Evolutionary conservation across 2,329 filamentous ascomycete genomes (phyloP).

Genomic region (Nakataea oryzae): DNA sequence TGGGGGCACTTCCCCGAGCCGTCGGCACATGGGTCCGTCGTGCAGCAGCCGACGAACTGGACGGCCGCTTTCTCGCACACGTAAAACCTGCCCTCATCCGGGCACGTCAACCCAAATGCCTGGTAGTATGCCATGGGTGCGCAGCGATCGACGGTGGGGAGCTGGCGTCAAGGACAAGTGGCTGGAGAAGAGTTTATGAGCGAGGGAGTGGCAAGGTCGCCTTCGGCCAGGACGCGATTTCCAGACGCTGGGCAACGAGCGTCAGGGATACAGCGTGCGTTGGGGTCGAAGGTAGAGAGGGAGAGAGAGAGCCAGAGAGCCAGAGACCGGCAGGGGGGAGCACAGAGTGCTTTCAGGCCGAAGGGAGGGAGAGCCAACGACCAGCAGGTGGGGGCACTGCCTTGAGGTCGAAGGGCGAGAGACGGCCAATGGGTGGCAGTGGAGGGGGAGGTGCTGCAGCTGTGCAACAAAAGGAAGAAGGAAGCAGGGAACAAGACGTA

Average conservation of each 20-base stretch:
- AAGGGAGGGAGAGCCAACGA: too few relatives aligned
- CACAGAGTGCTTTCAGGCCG: too few relatives aligned
- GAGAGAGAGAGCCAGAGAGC: too few relatives aligned
- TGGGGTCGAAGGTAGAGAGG: too few relatives aligned
- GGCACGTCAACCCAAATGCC: conserved; percentile 19
- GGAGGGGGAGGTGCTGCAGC: too few relatives aligned
- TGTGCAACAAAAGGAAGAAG: background rate
- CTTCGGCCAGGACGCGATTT: background rate
- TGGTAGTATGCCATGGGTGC: conserved; percentile 1
- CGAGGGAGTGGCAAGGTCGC: background rate
- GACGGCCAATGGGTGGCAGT: too few relatives aligned
- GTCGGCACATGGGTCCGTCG: conserved; percentile 21
- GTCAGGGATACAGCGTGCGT: too few relatives aligned
- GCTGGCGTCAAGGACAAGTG: background rate
- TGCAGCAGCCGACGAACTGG: conserved; percentile 29
- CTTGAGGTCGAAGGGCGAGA: too few relatives aligned
- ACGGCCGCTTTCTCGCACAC: conserved; percentile 17
- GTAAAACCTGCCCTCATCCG: conserved; percentile 21
- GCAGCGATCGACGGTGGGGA: background rate
- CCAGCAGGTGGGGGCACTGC: too few relatives aligned
- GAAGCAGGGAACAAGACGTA: background rate
- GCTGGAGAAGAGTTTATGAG: background rate
- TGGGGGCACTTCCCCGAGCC: conserved; percentile 19
- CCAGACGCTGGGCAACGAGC: background rate
- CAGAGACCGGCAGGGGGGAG: too few relatives aligned